phyloP scores from a whole-genome alignment of 2,329 filamentous ascomycete genomes.

The Lecanoromycetidae sp. region DNA sequence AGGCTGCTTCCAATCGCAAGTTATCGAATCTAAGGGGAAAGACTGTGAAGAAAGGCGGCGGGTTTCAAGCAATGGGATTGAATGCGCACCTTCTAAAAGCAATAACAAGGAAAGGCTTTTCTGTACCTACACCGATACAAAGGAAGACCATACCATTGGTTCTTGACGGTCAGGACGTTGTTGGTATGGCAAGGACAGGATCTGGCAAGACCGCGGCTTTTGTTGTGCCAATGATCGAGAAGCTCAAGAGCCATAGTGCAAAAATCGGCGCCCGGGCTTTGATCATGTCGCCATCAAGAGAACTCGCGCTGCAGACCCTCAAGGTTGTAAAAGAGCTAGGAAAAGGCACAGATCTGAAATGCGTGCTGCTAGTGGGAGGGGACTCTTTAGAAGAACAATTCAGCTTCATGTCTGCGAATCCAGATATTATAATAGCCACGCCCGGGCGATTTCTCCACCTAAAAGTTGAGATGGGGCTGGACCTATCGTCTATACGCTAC shows the following conservation, averaged over 20 bases:
- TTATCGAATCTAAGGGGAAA: slow-evolving; percentile 68
- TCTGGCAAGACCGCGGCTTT: slow-evolving; percentile 98
- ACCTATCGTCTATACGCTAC: slow-evolving; percentile 82
- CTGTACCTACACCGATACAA: slow-evolving; percentile 92
- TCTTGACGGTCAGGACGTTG: slow-evolving; percentile 83
- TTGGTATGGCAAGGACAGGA: slow-evolving; percentile 97
- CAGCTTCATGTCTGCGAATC: slow-evolving; percentile 80
- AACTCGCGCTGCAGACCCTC: slow-evolving; percentile 85
- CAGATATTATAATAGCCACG: slow-evolving; percentile 94
- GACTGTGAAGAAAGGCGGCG: slow-evolving; percentile 85
- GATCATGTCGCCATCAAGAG: slow-evolving; percentile 82
- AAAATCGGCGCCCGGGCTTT: slow-evolving; percentile 77
- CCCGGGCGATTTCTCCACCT: slow-evolving; percentile 92
- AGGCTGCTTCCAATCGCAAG: slow-evolving; percentile 81
- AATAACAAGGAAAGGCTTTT: slow-evolving; percentile 87
- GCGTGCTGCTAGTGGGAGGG: slow-evolving; percentile 83
- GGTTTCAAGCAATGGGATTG: slow-evolving; percentile 89
- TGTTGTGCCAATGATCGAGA: slow-evolving; percentile 96
- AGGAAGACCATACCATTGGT: slow-evolving; percentile 90
- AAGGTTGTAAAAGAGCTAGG: slow-evolving; percentile 95
- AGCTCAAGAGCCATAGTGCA: slow-evolving; percentile 73
- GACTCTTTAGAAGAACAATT: slow-evolving; percentile 96
- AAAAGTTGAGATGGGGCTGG: slow-evolving; percentile 89
- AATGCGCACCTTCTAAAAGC: slow-evolving; percentile 76
- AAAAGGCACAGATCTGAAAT: slow-evolving; percentile 78